A percentile compares a stretch with the other conserved stretches of the same genome.
Conservation (phyloP, 1,284 basidiomycete genomes). For the Retiboletus fuscus region DNA sequence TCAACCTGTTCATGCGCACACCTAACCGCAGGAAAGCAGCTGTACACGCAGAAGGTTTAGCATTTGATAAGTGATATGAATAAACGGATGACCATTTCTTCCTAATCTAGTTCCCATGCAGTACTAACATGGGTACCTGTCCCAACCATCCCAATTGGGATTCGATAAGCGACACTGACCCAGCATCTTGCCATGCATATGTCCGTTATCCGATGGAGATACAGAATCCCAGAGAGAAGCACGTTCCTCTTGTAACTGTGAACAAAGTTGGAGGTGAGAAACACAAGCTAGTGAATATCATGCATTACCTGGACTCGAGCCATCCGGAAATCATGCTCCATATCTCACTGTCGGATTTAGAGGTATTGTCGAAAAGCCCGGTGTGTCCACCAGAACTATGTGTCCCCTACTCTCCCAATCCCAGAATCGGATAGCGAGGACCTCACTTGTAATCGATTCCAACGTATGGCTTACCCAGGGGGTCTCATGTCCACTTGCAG, state of each 20-base stretch:
- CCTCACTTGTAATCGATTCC: neutral
- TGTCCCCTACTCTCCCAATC: neutral
- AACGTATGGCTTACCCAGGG: neutral
- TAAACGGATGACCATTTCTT: no score
- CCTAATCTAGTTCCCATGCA: no score
- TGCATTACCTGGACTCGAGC: neutral
- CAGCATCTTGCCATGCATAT: no score
- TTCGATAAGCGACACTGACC: no score
- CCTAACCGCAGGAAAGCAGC: no score
- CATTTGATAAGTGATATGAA: no score
- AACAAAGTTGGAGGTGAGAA: neutral
- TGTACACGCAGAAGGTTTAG: no score
- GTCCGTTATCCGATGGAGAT: no score
- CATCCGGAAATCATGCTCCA: neutral
- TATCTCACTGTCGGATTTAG: neutral
- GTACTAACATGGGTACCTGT: no score
- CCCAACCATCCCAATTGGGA: no score
- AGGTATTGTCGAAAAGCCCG: neutral
- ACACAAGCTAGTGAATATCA: neutral
- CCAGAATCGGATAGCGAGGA: conserved; percentile 4
- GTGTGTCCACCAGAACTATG: conserved; percentile 9
- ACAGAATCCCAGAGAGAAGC: conserved; percentile 6
- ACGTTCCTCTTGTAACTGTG: neutral
- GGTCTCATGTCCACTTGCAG: neutral
- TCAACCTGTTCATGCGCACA: no score